These are phyloP conservation scores for Antarctomyces pellizariae DNA, from an alignment of 495 filamentous ascomycete genomes.

Conservation along the genomic window DNA sequence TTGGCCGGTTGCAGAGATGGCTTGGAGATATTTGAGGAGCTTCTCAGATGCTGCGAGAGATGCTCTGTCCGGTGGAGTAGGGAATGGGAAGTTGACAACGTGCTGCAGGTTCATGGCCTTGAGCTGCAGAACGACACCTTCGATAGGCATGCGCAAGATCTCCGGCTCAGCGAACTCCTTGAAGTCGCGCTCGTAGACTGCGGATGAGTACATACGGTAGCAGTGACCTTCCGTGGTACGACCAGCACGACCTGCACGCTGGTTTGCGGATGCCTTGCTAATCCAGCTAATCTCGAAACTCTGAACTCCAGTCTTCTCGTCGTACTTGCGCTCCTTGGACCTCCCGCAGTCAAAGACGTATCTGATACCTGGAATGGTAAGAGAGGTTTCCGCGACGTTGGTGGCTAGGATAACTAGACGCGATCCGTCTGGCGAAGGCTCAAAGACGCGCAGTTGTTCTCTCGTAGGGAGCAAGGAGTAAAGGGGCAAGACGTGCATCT, in stretches of 20 bases:
- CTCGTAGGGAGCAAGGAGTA: constrained; percentile 88
- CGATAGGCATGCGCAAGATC: constrained; percentile 77
- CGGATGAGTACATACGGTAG: constrained; percentile 82
- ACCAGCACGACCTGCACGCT: constrained; percentile 84
- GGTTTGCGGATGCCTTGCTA: constrained; percentile 86
- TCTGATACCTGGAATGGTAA: constrained; percentile 87
- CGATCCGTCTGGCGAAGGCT: constrained; percentile 59
- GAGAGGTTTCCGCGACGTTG: constrained; percentile 89
- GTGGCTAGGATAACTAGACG: constrained; percentile 82
- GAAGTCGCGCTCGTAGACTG: constrained; percentile 84
- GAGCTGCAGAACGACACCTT: constrained; percentile 78
- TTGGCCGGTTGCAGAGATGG: constrained; percentile 40
- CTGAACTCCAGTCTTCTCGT: constrained; percentile 68
- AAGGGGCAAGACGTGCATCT: constrained; percentile 68
- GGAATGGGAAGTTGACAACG: constrained; percentile 92
- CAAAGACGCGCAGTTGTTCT: constrained; percentile 86
- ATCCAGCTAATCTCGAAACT: constrained; percentile 92
- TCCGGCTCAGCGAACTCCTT: constrained; percentile 69
- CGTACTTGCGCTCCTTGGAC: constrained; percentile 75
- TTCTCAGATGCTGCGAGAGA: constrained; percentile 72
- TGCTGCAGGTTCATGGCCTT: constrained; percentile 87
- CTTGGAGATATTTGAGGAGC: constrained; percentile 50
- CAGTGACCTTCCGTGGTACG: constrained; percentile 92
- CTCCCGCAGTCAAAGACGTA: constrained; percentile 94
- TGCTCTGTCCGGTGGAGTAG: constrained; percentile 64